Base-by-base conservation (phyloP, 2,329 filamentous ascomycete genomes). In the Alternaria novae-zelandiae region DNA sequence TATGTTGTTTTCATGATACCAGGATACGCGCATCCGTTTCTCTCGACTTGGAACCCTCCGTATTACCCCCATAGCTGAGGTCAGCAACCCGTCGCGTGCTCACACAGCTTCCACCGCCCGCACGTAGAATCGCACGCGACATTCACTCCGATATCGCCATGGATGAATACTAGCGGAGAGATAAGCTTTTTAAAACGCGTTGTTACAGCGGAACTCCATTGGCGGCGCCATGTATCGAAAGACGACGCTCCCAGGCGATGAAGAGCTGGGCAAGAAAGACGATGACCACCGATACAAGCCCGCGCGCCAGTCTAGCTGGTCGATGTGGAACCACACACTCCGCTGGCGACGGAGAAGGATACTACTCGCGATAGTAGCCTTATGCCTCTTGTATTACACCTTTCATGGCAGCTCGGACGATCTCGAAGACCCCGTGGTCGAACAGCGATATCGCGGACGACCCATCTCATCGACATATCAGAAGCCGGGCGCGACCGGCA, bases 221-320 rank as follows among this genome's bases (percentile, higher is more conserved):
- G 57, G 73, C 44, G 66, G 69, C 61, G 75, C 59, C 69, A 79
- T 80, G 77, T 63, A 77, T 64, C 67, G 70, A 79, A 78, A 82
- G 75, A 70, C 78, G 78, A 75, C 83, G 20, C 82, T 86, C 66
- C 76, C 82, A 23, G 83, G 81, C 61, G 88, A 90, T 73, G 87
- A 88, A 79, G 87, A 90, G 82, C 82, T 89, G 63, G 88, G 87
- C 61, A 90, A 90, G 79, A 87, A 87, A 74, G 85, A 90, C 77
- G 88, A 90, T 76, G 87, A 89, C 76, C 86, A 87, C 76, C 53
- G 51, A 45, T 73, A 60, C 57, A 83, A 79, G 64, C 82, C 81
- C 7, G 54, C 78, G 73, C 77, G 81, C 66, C 76, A 74, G 51
- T 70, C 78, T 54, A n/a, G 51, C 50, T 77, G 72, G 69, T 36